Conservation (phyloP, 106 monocot species). For the Triglochin maritima region DNA sequence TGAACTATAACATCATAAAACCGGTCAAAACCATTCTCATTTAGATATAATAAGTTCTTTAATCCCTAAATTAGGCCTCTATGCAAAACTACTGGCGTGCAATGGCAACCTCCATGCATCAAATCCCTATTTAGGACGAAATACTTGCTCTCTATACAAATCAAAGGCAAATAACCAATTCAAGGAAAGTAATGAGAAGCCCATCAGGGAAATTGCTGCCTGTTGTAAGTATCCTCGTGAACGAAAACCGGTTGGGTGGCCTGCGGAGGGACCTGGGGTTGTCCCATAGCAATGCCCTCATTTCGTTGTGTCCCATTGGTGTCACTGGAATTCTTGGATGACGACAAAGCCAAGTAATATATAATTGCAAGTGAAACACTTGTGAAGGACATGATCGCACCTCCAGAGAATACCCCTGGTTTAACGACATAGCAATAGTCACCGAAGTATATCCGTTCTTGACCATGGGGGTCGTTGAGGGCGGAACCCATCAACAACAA, state of each 20-base stretch:
- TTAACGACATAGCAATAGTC: slow-evolving; percentile 13
- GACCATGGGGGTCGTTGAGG: slow-evolving; percentile 3
- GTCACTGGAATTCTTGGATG: background rate
- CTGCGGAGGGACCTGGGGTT: slow-evolving; percentile 47
- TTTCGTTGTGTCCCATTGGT: slow-evolving; percentile 7
- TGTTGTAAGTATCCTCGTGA: slow-evolving; percentile 49
- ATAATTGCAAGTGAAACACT: slow-evolving; percentile 8
- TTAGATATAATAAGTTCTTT: too few relatives aligned
- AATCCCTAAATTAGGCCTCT: too few relatives aligned
- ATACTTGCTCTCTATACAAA: too few relatives aligned
- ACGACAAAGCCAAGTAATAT: slow-evolving; percentile 2
- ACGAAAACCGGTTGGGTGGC: slow-evolving; percentile 50
- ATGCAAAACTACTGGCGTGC: too few relatives aligned
- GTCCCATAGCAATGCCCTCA: slow-evolving; percentile 72
- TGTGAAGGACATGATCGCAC: slow-evolving; percentile 4
- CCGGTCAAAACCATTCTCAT: too few relatives aligned
- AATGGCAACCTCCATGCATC: too few relatives aligned
- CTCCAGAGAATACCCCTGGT: slow-evolving; percentile 14
- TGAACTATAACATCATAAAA: too few relatives aligned
- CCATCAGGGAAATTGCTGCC: slow-evolving; percentile 36
- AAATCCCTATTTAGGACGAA: too few relatives aligned
- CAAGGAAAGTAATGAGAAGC: too few relatives aligned
- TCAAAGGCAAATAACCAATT: too few relatives aligned
- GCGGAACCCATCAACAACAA: slow-evolving; percentile 10
- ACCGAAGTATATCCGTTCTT: slow-evolving; percentile 1